Evolutionary conservation across 768 basidiomycete genomes (phyloP), one percentile per base, ranked within the genome.

Genomic region (Clitopilus passeckerianus): DNA sequence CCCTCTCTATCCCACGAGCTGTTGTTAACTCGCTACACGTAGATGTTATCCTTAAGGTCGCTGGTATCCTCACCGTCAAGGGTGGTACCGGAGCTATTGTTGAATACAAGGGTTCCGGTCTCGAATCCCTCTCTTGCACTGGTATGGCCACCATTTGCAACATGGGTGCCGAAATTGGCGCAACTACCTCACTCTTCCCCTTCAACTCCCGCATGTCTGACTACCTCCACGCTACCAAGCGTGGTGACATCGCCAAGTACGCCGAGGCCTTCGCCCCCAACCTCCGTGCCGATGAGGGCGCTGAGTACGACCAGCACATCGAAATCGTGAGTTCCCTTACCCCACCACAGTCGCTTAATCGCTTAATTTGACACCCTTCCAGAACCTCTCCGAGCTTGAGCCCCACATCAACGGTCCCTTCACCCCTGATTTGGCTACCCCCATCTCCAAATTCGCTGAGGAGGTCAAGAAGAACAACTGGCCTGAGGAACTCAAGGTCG

Each of bases 81-180:
- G 96, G 96, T 69, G 96, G 96, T 68, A 99, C 96, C 67, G 96
- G 96, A 65, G 95, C 96, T 58, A 98, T 99, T 68, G 93, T 99
- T 65, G 96, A 99, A 73, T 99, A 99, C 80, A 87, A 80, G 66
- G 96, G 96, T 64, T 75, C 94, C 69, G 96, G 96, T 82, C 90
- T 98, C 62, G 90, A 96, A 70, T 93, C 93, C 34, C 85, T 99
- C 61, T 97, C 95, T 53, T 93, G 91, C 84, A 99, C 96, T 53
- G 96, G 96, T 75, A 97, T 98, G 95, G 96, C 93, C 56, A 98
- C 96, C 20, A 96, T 99, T 69, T 98, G 96, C 76, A 99, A 98
- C 86, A 99, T 98, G 96, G 96, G 96, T 82, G 96, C 96, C 66
- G 96, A 99, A 77, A 98, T 98, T 68, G 96, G 96, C 72, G 97